A percentile compares a stretch with the other conserved stretches of the same genome.
Conservation (phyloP, 495 filamentous ascomycete species). For the Aspergillus baeticus region DNA sequence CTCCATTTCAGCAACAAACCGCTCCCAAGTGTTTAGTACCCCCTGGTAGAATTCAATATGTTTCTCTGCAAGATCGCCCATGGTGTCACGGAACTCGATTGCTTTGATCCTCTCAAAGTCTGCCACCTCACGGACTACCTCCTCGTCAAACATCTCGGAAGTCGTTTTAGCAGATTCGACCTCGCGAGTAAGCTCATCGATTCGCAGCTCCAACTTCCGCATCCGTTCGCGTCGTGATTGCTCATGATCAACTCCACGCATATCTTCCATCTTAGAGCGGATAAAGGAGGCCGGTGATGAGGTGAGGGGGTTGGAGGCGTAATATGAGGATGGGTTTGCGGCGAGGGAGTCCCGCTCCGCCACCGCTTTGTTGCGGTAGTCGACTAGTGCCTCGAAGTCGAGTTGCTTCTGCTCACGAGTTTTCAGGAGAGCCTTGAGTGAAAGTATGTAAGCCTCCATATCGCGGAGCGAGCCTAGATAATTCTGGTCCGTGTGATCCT, state of each 20-base stretch:
- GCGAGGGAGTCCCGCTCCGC: constrained; percentile 86
- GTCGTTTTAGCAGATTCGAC: constrained; percentile 82
- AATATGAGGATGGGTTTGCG: constrained; percentile 54
- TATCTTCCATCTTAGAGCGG: constrained; percentile 92
- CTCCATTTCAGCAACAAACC: constrained; percentile 86
- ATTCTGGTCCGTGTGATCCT: constrained; percentile 93
- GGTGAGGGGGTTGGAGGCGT: constrained; percentile 57
- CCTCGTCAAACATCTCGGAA: constrained; percentile 87
- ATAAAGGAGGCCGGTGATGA: constrained; percentile 82
- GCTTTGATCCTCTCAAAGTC: constrained; percentile 97
- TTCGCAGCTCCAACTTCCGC: constrained; percentile 85
- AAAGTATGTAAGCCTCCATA: constrained; percentile 87
- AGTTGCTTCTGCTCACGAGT: constrained; percentile 96
- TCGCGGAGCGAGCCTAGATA: constrained; percentile 89
- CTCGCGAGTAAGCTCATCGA: constrained; percentile 83
- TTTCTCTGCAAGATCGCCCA: constrained; percentile 77
- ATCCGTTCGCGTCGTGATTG: constrained; percentile 80
- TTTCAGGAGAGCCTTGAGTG: constrained; percentile 84
- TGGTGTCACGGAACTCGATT: constrained; percentile 83
- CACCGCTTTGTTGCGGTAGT: constrained; percentile 88
- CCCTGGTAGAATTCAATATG: constrained; percentile 84
- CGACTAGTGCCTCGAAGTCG: constrained; percentile 92
- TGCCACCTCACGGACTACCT: constrained; percentile 85
- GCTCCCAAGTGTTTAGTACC: constrained; percentile 83
- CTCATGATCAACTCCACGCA: constrained; percentile 95